Percentiles rank a stretch among this genome's conserved stretches.
These are phyloP conservation scores for Jamesozyma jinghongensis DNA, from an alignment of 805 yeast genomes.

Conservation along the genomic window DNA sequence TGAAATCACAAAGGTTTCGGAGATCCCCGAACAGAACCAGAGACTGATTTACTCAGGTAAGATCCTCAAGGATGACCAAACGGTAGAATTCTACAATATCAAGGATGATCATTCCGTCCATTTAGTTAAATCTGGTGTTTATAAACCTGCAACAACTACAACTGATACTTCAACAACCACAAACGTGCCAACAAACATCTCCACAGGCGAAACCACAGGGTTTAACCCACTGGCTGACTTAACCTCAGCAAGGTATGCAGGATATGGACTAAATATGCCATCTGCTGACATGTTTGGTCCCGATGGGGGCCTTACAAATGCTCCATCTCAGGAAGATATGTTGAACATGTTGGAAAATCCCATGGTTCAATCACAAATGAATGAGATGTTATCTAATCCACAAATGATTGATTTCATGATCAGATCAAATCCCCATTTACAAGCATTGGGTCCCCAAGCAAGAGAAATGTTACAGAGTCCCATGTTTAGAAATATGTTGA, in stretches of 20 bases:
- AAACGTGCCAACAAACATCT: conserved; percentile 56
- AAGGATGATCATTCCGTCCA: conserved; percentile 84
- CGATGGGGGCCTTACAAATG: conserved; percentile 62
- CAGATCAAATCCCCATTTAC: conserved; percentile 72
- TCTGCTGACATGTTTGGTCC: conserved; percentile 85
- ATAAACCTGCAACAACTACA: conserved; percentile 25
- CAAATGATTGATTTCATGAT: conserved; percentile 79
- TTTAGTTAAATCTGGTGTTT: conserved; percentile 72
- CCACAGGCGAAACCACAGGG: conserved; percentile 75
- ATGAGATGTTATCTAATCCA: conserved; percentile 75
- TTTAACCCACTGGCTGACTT: conserved; percentile 86
- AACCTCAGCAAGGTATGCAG: conserved; percentile 95
- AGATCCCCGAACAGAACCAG: conserved; percentile 69
- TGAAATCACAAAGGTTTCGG: conserved; percentile 49
- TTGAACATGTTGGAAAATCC: conserved; percentile 73
- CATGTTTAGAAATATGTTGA: conserved; percentile 64
- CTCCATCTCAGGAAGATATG: conserved; percentile 71
- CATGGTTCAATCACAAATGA: conserved; percentile 70
- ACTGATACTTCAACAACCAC: conserved; percentile 20
- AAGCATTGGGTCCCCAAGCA: conserved; percentile 83
- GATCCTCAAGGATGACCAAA: conserved; percentile 77
- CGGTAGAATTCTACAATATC: conserved; percentile 66
- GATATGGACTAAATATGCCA: conserved; percentile 67
- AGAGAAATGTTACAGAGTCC: conserved; percentile 81
- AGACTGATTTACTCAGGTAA: conserved; percentile 90